A percentile compares a stretch with the other conserved stretches of the same genome.
phyloP scores from a whole-genome alignment of 2,329 filamentous ascomycete species.

The Plectosphaerella sp. region DNA sequence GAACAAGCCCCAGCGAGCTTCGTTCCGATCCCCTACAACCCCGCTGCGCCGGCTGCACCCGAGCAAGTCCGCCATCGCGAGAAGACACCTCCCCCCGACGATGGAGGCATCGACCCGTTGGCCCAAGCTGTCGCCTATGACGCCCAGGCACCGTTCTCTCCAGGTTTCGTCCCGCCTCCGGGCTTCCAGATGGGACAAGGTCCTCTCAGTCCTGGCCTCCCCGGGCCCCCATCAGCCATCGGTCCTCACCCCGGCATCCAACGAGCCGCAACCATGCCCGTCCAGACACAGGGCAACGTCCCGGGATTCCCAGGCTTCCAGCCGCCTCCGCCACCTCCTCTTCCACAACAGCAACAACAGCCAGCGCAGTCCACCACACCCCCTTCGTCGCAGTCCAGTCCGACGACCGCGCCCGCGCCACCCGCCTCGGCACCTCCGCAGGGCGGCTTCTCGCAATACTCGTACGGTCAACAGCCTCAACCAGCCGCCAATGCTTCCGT shows the following conservation, averaged over 20 bases:
- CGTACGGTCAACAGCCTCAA: constrained; percentile 24
- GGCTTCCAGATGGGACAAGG: constrained; percentile 40
- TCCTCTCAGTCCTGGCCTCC: constrained; percentile 29
- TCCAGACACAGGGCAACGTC: constrained; percentile 39
- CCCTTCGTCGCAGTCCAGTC: background rate
- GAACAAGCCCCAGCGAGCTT: constrained; percentile 37
- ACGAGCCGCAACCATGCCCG: constrained; percentile 46
- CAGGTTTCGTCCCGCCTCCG: constrained; percentile 43
- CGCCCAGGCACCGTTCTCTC: constrained; percentile 47
- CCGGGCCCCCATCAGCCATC: constrained; percentile 34
- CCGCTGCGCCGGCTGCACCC: constrained; percentile 70
- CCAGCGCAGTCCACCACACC: constrained; percentile 12
- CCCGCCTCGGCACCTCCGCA: constrained; percentile 28
- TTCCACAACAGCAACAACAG: constrained; percentile 12
- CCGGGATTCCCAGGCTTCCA: constrained; percentile 39
- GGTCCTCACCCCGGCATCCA: constrained; percentile 29
- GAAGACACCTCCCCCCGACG: constrained; percentile 74
- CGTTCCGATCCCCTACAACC: constrained; percentile 70
- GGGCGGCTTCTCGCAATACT: constrained; percentile 54
- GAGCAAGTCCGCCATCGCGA: constrained; percentile 69
- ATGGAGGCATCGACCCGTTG: constrained; percentile 56
- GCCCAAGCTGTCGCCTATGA: constrained; percentile 55
- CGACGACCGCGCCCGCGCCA: constrained; percentile 18
- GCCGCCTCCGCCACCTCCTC: constrained; percentile 25
- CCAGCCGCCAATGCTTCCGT: constrained; percentile 26